phyloP scores from a whole-genome alignment of 2,329 filamentous ascomycete genomes.

The Aspergillus sp. region DNA sequence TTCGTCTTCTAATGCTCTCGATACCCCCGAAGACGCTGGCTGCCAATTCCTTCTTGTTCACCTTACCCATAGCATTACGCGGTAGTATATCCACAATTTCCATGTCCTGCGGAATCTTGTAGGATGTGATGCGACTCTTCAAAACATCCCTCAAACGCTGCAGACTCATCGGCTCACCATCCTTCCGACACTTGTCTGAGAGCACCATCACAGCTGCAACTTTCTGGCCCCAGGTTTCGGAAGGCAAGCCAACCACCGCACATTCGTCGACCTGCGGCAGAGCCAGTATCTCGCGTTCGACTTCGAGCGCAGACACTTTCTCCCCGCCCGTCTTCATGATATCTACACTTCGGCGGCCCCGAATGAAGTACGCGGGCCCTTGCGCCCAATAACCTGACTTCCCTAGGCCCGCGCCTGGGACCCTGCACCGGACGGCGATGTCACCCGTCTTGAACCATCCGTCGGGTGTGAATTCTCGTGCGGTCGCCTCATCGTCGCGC shows the following conservation, averaged over 20 bases:
- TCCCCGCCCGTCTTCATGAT: slow-evolving; percentile 98
- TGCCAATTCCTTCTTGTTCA: slow-evolving; percentile 29
- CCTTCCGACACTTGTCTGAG: slow-evolving; percentile 46
- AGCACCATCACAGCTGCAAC: slow-evolving; percentile 82
- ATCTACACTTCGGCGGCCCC: slow-evolving; percentile 77
- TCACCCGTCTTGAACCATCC: slow-evolving; percentile 96
- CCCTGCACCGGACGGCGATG: slow-evolving; percentile 53
- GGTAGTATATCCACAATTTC: slow-evolving; percentile 71
- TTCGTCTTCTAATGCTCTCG: not conserved
- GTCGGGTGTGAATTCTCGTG: slow-evolving; percentile 66
- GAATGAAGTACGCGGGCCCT: slow-evolving; percentile 71
- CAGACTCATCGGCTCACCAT: slow-evolving; percentile 44
- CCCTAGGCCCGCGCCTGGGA: slow-evolving; percentile 36
- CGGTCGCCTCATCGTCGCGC: slow-evolving; percentile 74
- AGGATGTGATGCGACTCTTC: slow-evolving; percentile 66
- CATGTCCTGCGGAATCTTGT: slow-evolving; percentile 91
- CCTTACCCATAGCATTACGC: slow-evolving; percentile 96
- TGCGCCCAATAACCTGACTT: slow-evolving; percentile 37
- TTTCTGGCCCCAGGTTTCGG: slow-evolving; percentile 90
- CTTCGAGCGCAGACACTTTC: slow-evolving; percentile 83
- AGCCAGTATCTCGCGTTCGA: slow-evolving; percentile 86
- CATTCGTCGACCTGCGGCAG: slow-evolving; percentile 71
- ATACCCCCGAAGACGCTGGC: not conserved
- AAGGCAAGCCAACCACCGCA: slow-evolving; percentile 80
- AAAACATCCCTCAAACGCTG: slow-evolving; percentile 71